These are phyloP conservation scores for Hypoxylon fuscum DNA, from an alignment of 495 filamentous ascomycete species.

Conservation along the genomic window DNA sequence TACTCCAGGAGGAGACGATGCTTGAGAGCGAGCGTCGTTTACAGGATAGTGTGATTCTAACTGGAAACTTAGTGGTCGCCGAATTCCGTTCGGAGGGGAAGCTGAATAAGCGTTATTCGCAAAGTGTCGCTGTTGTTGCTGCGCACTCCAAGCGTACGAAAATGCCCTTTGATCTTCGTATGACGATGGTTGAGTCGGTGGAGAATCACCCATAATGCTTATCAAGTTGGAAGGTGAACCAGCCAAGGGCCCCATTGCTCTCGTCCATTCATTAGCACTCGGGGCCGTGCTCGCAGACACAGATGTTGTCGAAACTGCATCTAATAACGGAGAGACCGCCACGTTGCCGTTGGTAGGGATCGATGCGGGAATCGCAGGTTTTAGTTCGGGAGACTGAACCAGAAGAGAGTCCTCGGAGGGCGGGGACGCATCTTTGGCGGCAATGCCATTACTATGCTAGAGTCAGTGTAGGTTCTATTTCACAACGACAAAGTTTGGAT, in stretches of 20 bases:
- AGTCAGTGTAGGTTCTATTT: constrained; percentile 33
- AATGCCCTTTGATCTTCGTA: constrained; percentile 60
- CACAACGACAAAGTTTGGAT: background rate
- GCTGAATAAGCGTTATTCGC: constrained; percentile 53
- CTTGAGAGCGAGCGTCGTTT: constrained; percentile 55
- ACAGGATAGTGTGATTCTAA: constrained; percentile 57
- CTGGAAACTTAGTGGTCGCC: constrained; percentile 62
- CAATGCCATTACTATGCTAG: constrained; percentile 39
- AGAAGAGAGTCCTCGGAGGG: constrained; percentile 53
- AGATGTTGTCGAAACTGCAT: constrained; percentile 56
- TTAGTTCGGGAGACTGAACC: constrained; percentile 52
- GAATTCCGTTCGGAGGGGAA: constrained; percentile 56
- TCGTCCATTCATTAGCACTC: constrained; percentile 63
- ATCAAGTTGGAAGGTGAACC: constrained; percentile 65
- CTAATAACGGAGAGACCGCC: constrained; percentile 51
- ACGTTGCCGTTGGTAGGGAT: constrained; percentile 50
- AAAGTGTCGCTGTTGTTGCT: constrained; percentile 47
- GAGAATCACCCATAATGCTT: constrained; percentile 62
- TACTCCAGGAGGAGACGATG: constrained; percentile 51
- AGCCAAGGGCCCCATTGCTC: constrained; percentile 56
- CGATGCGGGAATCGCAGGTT: constrained; percentile 47
- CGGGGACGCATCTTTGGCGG: constrained; percentile 48
- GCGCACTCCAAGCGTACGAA: constrained; percentile 53
- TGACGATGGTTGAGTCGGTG: constrained; percentile 62
- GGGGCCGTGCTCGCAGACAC: constrained; percentile 57